Evolutionary conservation across 305 asterid species (phyloP), one percentile per base, ranked within the genome.

Genomic region (Coffea humblotiana): DNA sequence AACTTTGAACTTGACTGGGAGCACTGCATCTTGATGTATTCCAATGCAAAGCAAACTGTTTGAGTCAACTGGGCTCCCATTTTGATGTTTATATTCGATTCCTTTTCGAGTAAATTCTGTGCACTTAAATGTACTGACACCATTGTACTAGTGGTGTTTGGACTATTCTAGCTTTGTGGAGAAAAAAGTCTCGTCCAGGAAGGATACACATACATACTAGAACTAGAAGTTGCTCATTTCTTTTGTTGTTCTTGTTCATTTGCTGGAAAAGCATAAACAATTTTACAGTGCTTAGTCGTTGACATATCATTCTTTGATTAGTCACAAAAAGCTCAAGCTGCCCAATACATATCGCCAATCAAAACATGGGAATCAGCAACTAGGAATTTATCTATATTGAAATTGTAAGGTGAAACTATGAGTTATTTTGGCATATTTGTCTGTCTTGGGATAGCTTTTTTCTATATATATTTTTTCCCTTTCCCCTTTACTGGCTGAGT

Each of bases 31-130:
- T 75, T 75, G 58, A 40, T 23, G 19, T 43, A 61, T 29, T 47
- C 3, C 11, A 61, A 7, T 32, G 69, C 56, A 76, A 15, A 60
- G 29, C 7, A 63, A 25, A 66, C 60, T 43, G 71, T 76, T 58
- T 23, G 13, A 12, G 60, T 35, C 79, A 64, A 76, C 27, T 63
- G 52, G 72, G 79, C 71, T 40, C 79, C 63, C 79, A 47, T 76
- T 63, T 76, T 76, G 27, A 76, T 76, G 79, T n/a, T 63, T 64
- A 16, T 63, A 43, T 63, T 16, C 64, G 72, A 47, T 63, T 76
- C 72, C 71, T 76, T 27, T 63, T 63, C 32, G 72, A 61, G 61
- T 32, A 45, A 23, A 16, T 16, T 73, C 25, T 16, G 54, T 16
- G 4, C 61, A n/a, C n/a, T 45, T 71, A 47, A 1, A 6, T 48